A percentile compares a stretch with the other conserved stretches of the same genome.
phyloP scores from a whole-genome alignment of 169 alveolate species.

The Theileria equi region DNA sequence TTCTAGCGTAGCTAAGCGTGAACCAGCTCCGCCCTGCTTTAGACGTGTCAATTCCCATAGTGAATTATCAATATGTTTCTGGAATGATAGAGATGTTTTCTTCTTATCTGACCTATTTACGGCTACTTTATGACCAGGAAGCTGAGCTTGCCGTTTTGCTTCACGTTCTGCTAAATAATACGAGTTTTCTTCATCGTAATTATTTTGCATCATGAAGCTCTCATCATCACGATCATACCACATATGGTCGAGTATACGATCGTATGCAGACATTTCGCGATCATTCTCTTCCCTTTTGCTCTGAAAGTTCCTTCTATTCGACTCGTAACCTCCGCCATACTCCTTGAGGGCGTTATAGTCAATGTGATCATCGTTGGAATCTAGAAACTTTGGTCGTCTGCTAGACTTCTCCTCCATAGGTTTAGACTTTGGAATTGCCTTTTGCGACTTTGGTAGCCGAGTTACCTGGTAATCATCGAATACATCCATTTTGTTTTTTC shows the following conservation, averaged over 20 bases:
- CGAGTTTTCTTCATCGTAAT: conserved; percentile 58
- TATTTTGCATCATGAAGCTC: conserved; percentile 58
- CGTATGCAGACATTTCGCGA: conserved; percentile 8
- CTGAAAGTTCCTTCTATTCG: not conserved
- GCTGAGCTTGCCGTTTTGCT: conserved; percentile 58
- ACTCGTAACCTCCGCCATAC: conserved; percentile 4
- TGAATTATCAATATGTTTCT: conserved; percentile 89
- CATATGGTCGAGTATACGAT: conserved; percentile 63
- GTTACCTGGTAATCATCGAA: conserved; percentile 65
- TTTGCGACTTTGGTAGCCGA: conserved; percentile 50
- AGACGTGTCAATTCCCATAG: conserved; percentile 95
- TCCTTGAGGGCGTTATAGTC: not conserved
- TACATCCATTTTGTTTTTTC: conserved; percentile 24
- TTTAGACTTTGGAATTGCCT: conserved; percentile 14
- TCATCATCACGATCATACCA: conserved; percentile 69
- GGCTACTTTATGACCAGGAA: conserved; percentile 23
- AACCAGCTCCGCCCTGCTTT: conserved; percentile 89
- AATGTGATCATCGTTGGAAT: not conserved
- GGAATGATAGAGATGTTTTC: conserved; percentile 59
- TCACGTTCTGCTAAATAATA: conserved; percentile 46
- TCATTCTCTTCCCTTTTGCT: not conserved
- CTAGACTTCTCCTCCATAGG: not conserved
- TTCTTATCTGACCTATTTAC: conserved; percentile 1
- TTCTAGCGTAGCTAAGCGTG: conserved; percentile 72
- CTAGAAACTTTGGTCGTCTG: not conserved